Evolutionary conservation across 2,329 filamentous ascomycete genomes (phyloP).

Genomic region (Penicillium polonicum): DNA sequence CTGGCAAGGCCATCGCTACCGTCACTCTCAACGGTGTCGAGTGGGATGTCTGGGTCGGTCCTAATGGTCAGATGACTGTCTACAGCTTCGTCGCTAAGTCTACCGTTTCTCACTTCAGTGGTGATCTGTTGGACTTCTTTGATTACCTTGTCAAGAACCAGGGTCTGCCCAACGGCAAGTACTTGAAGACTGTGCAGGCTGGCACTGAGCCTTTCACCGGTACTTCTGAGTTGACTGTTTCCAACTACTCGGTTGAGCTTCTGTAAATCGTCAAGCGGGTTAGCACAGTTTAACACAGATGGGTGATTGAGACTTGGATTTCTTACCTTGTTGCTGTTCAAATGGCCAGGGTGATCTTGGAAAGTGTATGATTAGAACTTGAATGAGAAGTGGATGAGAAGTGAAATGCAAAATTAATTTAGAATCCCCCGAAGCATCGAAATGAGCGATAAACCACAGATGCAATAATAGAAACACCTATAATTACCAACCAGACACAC

Average conservation of each 20-base stretch:
- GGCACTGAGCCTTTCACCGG: slow-evolving; percentile 41
- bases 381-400: too few relatives aligned
- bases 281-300: too few relatives aligned
- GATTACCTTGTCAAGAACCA: slow-evolving; percentile 52
- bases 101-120: slow-evolving; percentile 54
- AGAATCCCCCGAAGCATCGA: too few relatives aligned
- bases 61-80: slow-evolving; percentile 58
- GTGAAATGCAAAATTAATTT: not conserved
- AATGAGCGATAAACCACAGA: not conserved
- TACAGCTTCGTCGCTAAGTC: slow-evolving; percentile 58
- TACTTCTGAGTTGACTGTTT: slow-evolving; percentile 26
- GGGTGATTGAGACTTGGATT: not conserved
- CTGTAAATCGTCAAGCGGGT: not conserved
- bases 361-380: not conserved
- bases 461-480: not conserved
- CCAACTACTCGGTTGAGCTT: not conserved
- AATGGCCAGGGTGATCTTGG: not conserved
- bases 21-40: slow-evolving; percentile 53
- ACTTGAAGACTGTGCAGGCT: slow-evolving; percentile 51
- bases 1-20: slow-evolving; percentile 53
- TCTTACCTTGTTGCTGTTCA: not conserved
- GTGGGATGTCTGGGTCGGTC: slow-evolving; percentile 63
- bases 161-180: slow-evolving; percentile 45
- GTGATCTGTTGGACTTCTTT: slow-evolving; percentile 59
- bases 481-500: not conserved